Evolutionary conservation across 2,329 filamentous ascomycete genomes (phyloP), one percentile per base, ranked within the genome.

Genomic region (Boeremia lycopersici): DNA sequence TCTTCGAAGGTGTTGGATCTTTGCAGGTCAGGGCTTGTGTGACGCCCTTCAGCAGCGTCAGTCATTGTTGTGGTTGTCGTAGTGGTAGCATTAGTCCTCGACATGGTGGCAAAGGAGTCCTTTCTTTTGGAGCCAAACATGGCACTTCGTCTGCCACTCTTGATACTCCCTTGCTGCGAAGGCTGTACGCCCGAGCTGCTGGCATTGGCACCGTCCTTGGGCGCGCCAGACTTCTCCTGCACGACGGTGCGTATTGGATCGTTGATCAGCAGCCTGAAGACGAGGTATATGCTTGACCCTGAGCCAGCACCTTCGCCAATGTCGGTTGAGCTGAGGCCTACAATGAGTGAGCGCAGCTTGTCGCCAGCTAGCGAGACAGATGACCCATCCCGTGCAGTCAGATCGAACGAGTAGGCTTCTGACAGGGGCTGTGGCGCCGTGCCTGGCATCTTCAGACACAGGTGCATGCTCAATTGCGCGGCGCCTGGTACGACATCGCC

Each of bases 331-430:
- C 87, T 91, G 15, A 99, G 79, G 67, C 98, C 92, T 2, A 91
- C 88, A 64, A 98, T 97, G 2, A 99, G 81, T 0, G 92, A 96
- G 69, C 89, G 91, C 70, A 93, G 85, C 68, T 88, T 88, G 19
- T 85, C 83, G 59, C 85, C 84, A 47, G 86, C 84, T 9, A 84
- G 77, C 43, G 90, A 77, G 56, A 84, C 85, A 11, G 86, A 82
- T 58, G 93, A 85, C 17, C 85, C 84, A 51, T 91, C 90, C 28
- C 88, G 88, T 0, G 90, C 80, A 0, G 90, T 88, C 12, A 96
- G 83, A 48, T 93, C 87, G 47, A 96, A 84, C 13, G 85, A 84
- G 75, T 91, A 97, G 44, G 85, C 89, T 75, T 99, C 95, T 2
- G 92, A 96, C 1, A 98, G 77, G 3, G 87, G 86, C 13, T 82